Evolutionary conservation across 106 monocot genomes (phyloP).

Genomic region (Posidonia australis): DNA sequence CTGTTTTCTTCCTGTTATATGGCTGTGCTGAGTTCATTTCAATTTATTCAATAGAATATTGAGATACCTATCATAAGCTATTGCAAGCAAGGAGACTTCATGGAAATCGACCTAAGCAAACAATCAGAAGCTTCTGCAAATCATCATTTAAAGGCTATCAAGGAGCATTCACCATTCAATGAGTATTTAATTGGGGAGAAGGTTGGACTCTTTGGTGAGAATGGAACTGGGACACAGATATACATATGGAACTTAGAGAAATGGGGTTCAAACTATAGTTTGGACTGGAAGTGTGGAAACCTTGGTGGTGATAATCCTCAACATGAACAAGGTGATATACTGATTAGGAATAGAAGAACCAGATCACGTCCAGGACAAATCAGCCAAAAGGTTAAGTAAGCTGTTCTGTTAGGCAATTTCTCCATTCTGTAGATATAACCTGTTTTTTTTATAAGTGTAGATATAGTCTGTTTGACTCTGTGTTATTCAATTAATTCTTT

Average conservation of each 20-base stretch:
- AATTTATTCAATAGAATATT: conserved; percentile 28
- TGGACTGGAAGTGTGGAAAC: conserved; percentile 40
- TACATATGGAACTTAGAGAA: conserved; percentile 82
- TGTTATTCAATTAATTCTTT: too few species aligned
- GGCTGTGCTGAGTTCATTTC: not conserved
- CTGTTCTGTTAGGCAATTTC: too few species aligned
- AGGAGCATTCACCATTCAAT: conserved; percentile 73
- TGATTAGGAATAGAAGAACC: conserved; percentile 60
- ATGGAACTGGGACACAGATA: conserved; percentile 69
- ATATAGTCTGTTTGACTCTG: too few species aligned
- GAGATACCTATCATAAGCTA: conserved; percentile 71
- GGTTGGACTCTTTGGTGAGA: conserved; percentile 42
- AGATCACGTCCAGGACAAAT: conserved; percentile 71
- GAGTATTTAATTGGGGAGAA: conserved; percentile 71
- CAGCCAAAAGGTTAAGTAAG: conserved; percentile 42
- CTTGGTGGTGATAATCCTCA: not conserved
- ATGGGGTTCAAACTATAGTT: conserved; percentile 54
- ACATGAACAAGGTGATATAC: conserved; percentile 33
- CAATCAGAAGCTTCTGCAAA: conserved; percentile 45
- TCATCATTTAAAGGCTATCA: conserved; percentile 47
- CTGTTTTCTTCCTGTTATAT: not conserved
- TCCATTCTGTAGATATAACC: too few species aligned
- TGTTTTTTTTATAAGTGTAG: too few species aligned
- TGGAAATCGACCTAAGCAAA: conserved; percentile 52
- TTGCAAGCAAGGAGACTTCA: conserved; percentile 37